phyloP scores from a whole-genome alignment of 2,329 filamentous ascomycete genomes.

The Talaromyces sp. region DNA sequence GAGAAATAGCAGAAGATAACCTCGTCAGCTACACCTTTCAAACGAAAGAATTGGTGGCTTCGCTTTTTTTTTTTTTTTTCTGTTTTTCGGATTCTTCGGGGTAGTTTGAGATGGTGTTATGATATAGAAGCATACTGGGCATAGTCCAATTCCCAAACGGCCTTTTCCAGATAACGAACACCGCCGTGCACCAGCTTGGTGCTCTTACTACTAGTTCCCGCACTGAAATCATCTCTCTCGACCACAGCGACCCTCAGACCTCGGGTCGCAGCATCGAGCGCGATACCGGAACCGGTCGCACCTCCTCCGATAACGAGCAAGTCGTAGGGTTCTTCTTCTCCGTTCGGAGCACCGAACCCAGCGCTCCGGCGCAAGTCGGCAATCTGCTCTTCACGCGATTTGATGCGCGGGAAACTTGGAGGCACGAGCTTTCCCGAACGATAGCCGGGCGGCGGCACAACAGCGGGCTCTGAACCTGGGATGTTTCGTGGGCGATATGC shows the following conservation, averaged over 20 bases:
- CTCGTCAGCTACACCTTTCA: conserved; percentile 2
- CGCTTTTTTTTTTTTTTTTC: neutral
- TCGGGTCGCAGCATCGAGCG: conserved; percentile 74
- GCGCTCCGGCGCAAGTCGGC: conserved; percentile 49
- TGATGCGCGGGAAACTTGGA: conserved; percentile 52
- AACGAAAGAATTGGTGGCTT: neutral
- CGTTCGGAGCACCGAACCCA: conserved; percentile 16
- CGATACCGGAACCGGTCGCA: conserved; percentile 76
- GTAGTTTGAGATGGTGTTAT: neutral
- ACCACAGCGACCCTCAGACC: conserved; percentile 77
- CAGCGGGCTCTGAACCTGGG: conserved; percentile 59
- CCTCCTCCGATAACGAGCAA: conserved; percentile 75
- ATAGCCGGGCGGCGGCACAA: conserved; percentile 62
- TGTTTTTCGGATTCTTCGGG: neutral
- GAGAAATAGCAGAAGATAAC: neutral
- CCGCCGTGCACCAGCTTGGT: conserved; percentile 84
- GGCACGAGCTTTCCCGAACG: conserved; percentile 57
- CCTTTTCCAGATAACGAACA: conserved; percentile 82
- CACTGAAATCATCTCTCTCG: conserved; percentile 78
- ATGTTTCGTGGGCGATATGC: conserved; percentile 63
- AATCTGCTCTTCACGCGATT: conserved; percentile 51
- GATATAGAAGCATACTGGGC: conserved; percentile 56
- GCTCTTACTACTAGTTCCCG: conserved; percentile 80
- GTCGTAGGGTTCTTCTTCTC: conserved; percentile 61
- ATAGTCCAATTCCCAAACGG: conserved; percentile 80